These are phyloP conservation scores for Syzygium jambos DNA, from an alignment of 345 rosid genomes.

Conservation along the genomic window DNA sequence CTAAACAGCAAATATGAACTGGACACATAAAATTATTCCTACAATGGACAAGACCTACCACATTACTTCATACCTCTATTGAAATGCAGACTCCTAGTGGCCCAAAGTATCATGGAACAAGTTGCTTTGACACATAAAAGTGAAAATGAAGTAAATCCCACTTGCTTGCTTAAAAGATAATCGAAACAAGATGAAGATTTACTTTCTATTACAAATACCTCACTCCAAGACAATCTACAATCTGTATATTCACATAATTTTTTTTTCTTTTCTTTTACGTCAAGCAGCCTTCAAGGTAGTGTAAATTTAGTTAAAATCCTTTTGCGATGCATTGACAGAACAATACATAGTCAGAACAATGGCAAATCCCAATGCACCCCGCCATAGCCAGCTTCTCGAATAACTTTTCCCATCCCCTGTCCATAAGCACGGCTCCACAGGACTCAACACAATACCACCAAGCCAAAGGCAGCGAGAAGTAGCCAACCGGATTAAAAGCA, in stretches of 20 bases:
- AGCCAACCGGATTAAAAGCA: not conserved
- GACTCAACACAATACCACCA: not conserved
- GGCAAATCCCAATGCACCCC: not conserved
- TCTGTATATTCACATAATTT: not conserved
- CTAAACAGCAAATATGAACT: not conserved
- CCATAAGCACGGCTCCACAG: not conserved
- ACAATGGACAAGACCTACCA: not conserved
- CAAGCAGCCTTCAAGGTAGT: not conserved
- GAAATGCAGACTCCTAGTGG: too few species aligned
- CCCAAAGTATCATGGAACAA: not conserved
- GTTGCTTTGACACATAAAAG: not conserved
- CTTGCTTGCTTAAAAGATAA: not conserved
- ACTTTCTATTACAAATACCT: not conserved
- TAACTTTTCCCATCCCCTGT: not conserved
- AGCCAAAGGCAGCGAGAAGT: not conserved
- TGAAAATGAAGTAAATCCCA: not conserved
- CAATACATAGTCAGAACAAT: not conserved
- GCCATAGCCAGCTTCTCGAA: not conserved
- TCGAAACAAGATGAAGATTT: not conserved
- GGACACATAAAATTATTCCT: not conserved
- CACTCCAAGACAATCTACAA: not conserved
- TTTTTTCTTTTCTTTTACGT: not conserved
- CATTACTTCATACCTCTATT: not conserved
- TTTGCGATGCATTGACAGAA: not conserved
- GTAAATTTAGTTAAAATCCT: accelerated